phyloP scores from a whole-genome alignment of 768 basidiomycete species.

The Tricholomella constricta region DNA sequence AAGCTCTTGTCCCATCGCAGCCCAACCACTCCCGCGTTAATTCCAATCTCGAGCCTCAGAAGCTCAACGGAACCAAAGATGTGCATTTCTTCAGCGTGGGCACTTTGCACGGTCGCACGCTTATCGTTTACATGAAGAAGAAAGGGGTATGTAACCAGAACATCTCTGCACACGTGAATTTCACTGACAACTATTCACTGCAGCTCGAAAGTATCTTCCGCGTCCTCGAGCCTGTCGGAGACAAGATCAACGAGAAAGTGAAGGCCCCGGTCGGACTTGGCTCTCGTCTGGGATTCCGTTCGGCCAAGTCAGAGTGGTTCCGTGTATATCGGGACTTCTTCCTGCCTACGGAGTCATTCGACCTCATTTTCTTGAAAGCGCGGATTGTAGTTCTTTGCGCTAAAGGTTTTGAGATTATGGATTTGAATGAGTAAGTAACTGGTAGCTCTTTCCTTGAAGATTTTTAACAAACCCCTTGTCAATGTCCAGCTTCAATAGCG shows the following conservation, averaged over 20 bases:
- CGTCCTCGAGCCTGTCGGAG: conserved; percentile 94
- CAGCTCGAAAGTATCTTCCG: conserved; percentile 91
- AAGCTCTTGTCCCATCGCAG: conserved; percentile 91
- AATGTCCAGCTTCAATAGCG: conserved; percentile 73
- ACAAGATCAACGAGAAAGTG: conserved; percentile 79
- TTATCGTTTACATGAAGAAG: conserved; percentile 96
- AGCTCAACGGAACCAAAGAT: conserved; percentile 87
- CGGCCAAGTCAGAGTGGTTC: conserved; percentile 92
- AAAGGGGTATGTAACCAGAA: conserved; percentile 58
- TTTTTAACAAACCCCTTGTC: background rate
- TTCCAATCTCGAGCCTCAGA: conserved; percentile 81
- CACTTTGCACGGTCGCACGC: conserved; percentile 78
- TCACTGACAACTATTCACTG: background rate
- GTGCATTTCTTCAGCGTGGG: conserved; percentile 97
- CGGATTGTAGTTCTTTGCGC: conserved; percentile 92
- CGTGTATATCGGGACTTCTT: conserved; percentile 92
- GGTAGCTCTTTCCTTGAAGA: background rate
- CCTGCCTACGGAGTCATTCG: conserved; percentile 87
- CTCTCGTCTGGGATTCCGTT: conserved; percentile 74
- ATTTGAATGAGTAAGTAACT: conserved; percentile 79
- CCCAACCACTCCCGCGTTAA: conserved; percentile 55
- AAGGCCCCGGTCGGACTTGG: conserved; percentile 72
- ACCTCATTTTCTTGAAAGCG: conserved; percentile 90
- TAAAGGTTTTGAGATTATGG: conserved; percentile 98
- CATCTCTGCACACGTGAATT: background rate